Evolutionary conservation across 768 basidiomycete genomes (phyloP), one percentile per base, ranked within the genome.

Genomic region (Kwoniella botswanensis): DNA sequence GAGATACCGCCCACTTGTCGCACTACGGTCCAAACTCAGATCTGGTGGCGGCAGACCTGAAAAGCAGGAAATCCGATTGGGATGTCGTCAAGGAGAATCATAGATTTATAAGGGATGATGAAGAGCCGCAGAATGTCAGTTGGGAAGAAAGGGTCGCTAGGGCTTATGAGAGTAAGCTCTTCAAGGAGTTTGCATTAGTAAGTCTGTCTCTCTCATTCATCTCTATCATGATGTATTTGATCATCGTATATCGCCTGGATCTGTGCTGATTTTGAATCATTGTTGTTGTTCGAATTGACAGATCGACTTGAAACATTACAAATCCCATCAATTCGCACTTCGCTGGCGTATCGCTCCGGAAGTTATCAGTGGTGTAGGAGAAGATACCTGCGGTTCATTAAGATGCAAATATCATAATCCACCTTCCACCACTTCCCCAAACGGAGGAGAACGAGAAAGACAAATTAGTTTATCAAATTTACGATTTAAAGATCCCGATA

Each of bases 341-440:
- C 90, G 96, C 15, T 98, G 96, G 96, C 87, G 96, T 43, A 94
- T 94, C 0, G 94, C 97, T 79, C 85, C 87, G 2, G 96, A 98
- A 84, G 94, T 98, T 15, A 85, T 98, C 2, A 88, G 89, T 0
- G 92, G 92, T 24, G 88, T 89, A 2, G 96, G 94, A 2, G 93
- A 97, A 82, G 88, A 88, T 3, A 92, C 93, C 0, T 98, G 96
- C 78, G 95, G 88, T 1, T 95, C 95, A 73, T 89, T 93, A 22
- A 92, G 94, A 24, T 98, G 96, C 79, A 84, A 86, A 61, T 87
- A 87, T 74, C 91, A 94, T 72, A 84, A 86, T 61, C 80, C 85
- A 0, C 6, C 59, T 15, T 1, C 64, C 26, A 35, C 50, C 9
- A 21, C 5, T 10, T 35, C 53, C 3, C 2, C 29, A 29, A 29